phyloP scores from a whole-genome alignment of 2,329 filamentous ascomycete genomes.

The Penicillium sp. region DNA sequence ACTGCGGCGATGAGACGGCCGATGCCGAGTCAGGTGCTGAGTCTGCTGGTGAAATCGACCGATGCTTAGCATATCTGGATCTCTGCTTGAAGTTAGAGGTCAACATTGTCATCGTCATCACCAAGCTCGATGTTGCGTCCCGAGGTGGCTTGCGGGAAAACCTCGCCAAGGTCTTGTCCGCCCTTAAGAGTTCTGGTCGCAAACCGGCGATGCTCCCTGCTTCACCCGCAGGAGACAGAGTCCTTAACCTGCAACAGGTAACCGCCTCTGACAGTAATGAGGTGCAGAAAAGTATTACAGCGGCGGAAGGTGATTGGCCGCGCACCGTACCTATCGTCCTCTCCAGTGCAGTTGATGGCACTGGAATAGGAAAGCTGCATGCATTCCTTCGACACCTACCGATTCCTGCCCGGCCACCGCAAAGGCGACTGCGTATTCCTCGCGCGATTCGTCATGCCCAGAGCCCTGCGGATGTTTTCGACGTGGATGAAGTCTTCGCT shows the following conservation, averaged over 20 bases:
- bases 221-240: constrained; percentile 51
- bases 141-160: constrained; percentile 70
- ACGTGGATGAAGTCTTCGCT: constrained; percentile 88
- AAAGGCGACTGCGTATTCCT: constrained; percentile 27
- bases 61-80: constrained; percentile 78
- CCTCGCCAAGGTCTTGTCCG: constrained; percentile 72
- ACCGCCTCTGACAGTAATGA: constrained; percentile 60
- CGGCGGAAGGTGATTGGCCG: constrained; percentile 44
- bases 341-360: constrained; percentile 83
- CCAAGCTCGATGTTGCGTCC: constrained; percentile 86
- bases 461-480: constrained; percentile 71
- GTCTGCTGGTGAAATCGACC: constrained; percentile 61
- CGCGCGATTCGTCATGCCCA: constrained; percentile 39
- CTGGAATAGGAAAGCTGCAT: constrained; percentile 79
- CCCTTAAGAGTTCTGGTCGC: constrained; percentile 74
- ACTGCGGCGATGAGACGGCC: constrained; percentile 61
- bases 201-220: constrained; percentile 70
- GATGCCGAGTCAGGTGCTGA: constrained; percentile 29
- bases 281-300: constrained; percentile 59
- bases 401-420: constrained; percentile 55
- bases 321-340: constrained; percentile 78
- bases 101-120: constrained; percentile 80
- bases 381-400: constrained; percentile 78
- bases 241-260: constrained; percentile 60
- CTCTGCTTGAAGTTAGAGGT: constrained; percentile 80